A percentile compares a stretch with the other conserved stretches of the same genome.
Conservation (phyloP, 768 basidiomycete species). For the Fomitopsis serialis region DNA sequence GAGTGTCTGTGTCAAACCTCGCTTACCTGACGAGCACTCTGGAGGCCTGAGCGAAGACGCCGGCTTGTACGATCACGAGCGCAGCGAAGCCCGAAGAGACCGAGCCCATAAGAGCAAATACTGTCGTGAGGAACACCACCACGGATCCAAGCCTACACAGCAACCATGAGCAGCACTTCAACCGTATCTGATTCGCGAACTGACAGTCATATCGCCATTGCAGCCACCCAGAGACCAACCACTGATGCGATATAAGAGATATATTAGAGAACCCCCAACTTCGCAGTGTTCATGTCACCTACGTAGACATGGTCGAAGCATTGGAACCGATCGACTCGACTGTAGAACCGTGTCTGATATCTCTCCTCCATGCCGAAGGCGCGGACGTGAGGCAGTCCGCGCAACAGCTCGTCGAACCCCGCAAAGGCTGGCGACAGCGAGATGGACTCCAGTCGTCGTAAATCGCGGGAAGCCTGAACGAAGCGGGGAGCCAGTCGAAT, state of each 20-base stretch:
- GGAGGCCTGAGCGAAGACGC: constrained; percentile 64
- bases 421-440: constrained; percentile 69
- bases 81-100: constrained; percentile 60
- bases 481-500: constrained; percentile 57
- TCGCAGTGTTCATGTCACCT: constrained; percentile 20
- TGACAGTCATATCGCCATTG: constrained; percentile 70
- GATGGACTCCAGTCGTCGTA: constrained; percentile 60
- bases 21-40: constrained; percentile 54
- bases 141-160: constrained; percentile 57
- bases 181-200: constrained; percentile 12
- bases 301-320: constrained; percentile 69
- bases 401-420: constrained; percentile 65
- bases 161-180: background rate
- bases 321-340: constrained; percentile 57
- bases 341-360: constrained; percentile 62
- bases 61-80: constrained; percentile 67
- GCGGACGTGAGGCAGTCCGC: constrained; percentile 61
- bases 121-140: constrained; percentile 61
- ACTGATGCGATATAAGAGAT: constrained; percentile 29
- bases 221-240: constrained; percentile 66
- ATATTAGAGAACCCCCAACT: background rate
- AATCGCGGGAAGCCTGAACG: constrained; percentile 58
- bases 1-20: background rate
- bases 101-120: constrained; percentile 58
- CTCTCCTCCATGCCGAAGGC: constrained; percentile 68